Evolutionary conservation across 1,284 basidiomycete genomes (phyloP).

Genomic region (Cryptococcus floricola): DNA sequence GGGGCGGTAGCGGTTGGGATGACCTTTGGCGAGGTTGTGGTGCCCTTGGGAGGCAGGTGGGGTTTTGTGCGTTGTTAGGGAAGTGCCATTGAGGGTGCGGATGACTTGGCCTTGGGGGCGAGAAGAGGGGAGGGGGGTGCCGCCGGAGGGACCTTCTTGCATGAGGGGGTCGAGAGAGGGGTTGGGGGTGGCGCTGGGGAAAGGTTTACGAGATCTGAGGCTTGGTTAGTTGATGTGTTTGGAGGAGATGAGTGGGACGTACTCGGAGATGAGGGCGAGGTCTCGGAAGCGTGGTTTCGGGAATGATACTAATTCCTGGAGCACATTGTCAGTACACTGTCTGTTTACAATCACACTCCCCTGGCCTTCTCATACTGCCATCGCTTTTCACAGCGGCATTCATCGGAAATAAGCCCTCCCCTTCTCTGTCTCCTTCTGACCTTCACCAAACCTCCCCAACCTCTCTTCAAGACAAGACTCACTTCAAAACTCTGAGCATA

Average conservation of each 20-base stretch:
- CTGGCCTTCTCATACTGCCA: neutral
- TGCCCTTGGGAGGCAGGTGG: neutral
- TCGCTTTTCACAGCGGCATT: neutral
- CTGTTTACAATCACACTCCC: neutral
- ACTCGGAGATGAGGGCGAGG: slow-evolving; percentile 56
- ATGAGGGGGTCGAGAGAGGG: slow-evolving; percentile 47
- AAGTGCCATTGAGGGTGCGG: neutral
- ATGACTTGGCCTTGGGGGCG: neutral
- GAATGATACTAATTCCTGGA: slow-evolving; percentile 84
- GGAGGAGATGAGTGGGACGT: neutral
- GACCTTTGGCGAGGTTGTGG: slow-evolving; percentile 9
- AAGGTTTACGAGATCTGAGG: slow-evolving; percentile 4
- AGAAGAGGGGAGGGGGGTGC: neutral
- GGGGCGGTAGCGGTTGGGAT: slow-evolving; percentile 28
- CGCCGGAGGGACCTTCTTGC: slow-evolving; percentile 36
- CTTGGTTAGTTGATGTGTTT: neutral
- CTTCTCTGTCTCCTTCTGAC: neutral
- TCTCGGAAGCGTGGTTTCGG: slow-evolving; percentile 65
- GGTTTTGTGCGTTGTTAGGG: slow-evolving; percentile 1
- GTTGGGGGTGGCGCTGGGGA: slow-evolving; percentile 44
- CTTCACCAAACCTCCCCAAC: neutral
- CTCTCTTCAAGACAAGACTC: slow-evolving; percentile 28
- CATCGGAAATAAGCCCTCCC: neutral
- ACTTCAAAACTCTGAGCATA: slow-evolving; percentile 98
- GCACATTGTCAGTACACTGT: too few relatives aligned